Percentiles rank a stretch among this genome's conserved stretches.
Conservation (phyloP, 2,329 filamentous ascomycete genomes). For the Botryotinia globosa region DNA sequence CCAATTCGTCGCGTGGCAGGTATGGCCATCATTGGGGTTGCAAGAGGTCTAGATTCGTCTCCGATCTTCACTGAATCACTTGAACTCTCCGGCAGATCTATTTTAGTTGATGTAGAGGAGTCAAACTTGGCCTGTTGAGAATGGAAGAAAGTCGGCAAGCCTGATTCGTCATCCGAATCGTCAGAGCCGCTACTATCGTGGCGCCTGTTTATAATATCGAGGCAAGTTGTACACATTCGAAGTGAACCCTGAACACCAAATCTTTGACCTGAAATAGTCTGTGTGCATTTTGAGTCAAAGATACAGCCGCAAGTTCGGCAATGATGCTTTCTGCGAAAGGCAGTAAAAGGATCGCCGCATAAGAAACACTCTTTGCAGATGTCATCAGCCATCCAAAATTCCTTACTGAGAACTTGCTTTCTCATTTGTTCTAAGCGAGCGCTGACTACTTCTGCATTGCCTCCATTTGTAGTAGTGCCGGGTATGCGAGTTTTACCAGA, state of each 20-base stretch:
- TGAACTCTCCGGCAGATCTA: slow-evolving; percentile 42
- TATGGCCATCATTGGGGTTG: slow-evolving; percentile 70
- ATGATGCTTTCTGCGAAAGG: slow-evolving; percentile 94
- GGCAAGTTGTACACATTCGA: slow-evolving; percentile 88
- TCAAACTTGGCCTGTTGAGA: slow-evolving; percentile 49
- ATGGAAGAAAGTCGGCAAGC: slow-evolving; percentile 61
- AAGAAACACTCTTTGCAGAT: slow-evolving; percentile 97
- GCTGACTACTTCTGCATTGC: slow-evolving; percentile 57
- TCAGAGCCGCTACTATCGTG: slow-evolving; percentile 86
- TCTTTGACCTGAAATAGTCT: slow-evolving; percentile 79
- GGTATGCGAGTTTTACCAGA: slow-evolving; percentile 51
- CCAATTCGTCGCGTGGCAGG: slow-evolving; percentile 63
- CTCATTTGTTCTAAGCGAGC: slow-evolving; percentile 68
- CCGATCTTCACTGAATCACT: slow-evolving; percentile 38
- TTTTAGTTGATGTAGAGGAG: slow-evolving; percentile 40
- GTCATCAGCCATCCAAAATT: slow-evolving; percentile 99
- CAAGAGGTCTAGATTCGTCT: slow-evolving; percentile 51
- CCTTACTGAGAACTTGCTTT: slow-evolving; percentile 84
- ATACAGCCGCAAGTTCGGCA: slow-evolving; percentile 97
- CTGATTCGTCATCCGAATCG: slow-evolving; percentile 77
- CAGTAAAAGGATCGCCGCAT: slow-evolving; percentile 85
- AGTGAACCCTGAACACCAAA: slow-evolving; percentile 85
- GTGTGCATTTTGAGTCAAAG: slow-evolving; percentile 94
- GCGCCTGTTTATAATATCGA: slow-evolving; percentile 84
- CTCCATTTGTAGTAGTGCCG: slow-evolving; percentile 55